Percentiles rank a stretch among this genome's conserved stretches.
Conservation (phyloP, 2,329 filamentous ascomycete genomes). For the Cladophialophora immunda region DNA sequence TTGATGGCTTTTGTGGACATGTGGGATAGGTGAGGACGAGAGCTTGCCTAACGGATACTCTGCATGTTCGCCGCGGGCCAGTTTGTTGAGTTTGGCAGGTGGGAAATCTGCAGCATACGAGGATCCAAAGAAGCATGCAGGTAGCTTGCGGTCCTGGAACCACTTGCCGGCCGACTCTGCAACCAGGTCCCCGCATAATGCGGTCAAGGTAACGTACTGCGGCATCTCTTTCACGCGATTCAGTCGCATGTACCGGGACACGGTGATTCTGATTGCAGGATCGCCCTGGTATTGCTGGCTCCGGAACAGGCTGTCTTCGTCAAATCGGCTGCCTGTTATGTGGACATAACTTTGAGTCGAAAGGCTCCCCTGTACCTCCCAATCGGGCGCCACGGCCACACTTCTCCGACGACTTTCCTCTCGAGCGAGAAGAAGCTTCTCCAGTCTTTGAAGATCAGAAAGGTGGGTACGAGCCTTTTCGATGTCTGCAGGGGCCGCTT, state of each 20-base stretch:
- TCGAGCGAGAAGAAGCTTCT: constrained; percentile 30
- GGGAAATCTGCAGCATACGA: constrained; percentile 44
- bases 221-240: constrained; percentile 37
- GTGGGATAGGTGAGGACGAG: constrained; percentile 56
- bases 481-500: constrained; percentile 36
- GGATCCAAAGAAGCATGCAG: constrained; percentile 59
- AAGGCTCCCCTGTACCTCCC: constrained; percentile 31
- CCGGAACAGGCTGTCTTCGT: constrained; percentile 42
- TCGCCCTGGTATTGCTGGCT: constrained; percentile 52
- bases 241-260: constrained; percentile 12
- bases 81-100: constrained; percentile 49
- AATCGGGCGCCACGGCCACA: constrained; percentile 44
- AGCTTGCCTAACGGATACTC: constrained; percentile 45
- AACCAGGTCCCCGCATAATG: constrained; percentile 65
- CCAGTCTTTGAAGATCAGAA: constrained; percentile 45
- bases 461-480: constrained; percentile 41
- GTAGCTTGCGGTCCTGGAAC: constrained; percentile 62
- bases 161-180: constrained; percentile 60
- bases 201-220: constrained; percentile 52
- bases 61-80: constrained; percentile 38
- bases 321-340: constrained; percentile 41
- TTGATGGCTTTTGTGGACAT: constrained; percentile 59
- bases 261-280: constrained; percentile 50
- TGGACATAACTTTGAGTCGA: constrained; percentile 10
- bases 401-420: constrained; percentile 19